Evolutionary conservation across 305 asterid genomes (phyloP).

Genomic region (Fraxinus dipetala): DNA sequence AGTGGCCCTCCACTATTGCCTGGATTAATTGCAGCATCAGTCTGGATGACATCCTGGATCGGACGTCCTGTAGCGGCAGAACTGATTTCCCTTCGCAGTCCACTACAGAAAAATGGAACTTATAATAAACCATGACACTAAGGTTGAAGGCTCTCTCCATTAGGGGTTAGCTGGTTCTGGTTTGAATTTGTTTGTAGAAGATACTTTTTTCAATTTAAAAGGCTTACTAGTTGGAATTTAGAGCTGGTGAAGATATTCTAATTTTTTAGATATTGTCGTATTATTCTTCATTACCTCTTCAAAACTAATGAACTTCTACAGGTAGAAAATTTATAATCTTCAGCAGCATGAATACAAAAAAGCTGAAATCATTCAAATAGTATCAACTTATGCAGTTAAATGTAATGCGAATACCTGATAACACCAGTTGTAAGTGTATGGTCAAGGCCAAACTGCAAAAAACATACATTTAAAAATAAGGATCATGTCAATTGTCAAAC

Average conservation of each 20-base stretch:
- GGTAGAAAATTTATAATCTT: conserved; percentile 3
- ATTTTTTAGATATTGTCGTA: neutral
- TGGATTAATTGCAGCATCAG: conserved; percentile 97
- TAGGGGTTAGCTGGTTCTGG: neutral
- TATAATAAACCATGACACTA: neutral
- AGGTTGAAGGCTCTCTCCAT: neutral
- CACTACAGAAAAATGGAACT: conserved; percentile 43
- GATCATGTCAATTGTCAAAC: conserved; percentile 21
- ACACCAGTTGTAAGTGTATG: conserved; percentile 99
- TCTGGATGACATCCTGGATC: conserved; percentile 96
- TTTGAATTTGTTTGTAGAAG: neutral
- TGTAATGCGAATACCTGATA: conserved; percentile 60
- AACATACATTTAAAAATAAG: conserved; percentile 19
- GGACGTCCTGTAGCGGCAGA: conserved; percentile 99
- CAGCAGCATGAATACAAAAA: conserved; percentile 10
- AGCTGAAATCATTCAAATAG: neutral
- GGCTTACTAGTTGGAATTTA: neutral
- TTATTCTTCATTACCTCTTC: conserved; percentile 7
- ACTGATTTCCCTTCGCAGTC: conserved; percentile 92
- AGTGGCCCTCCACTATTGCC: conserved; percentile 99
- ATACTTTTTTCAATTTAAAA: neutral
- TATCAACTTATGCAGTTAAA: conserved; percentile 4
- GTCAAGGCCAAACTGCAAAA: conserved; percentile 94
- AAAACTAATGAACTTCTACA: conserved; percentile 5
- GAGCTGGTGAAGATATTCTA: neutral